These are phyloP conservation scores for Pseudozyma tsukubaensis DNA, from an alignment of 1,284 basidiomycete species.

Conservation along the genomic window DNA sequence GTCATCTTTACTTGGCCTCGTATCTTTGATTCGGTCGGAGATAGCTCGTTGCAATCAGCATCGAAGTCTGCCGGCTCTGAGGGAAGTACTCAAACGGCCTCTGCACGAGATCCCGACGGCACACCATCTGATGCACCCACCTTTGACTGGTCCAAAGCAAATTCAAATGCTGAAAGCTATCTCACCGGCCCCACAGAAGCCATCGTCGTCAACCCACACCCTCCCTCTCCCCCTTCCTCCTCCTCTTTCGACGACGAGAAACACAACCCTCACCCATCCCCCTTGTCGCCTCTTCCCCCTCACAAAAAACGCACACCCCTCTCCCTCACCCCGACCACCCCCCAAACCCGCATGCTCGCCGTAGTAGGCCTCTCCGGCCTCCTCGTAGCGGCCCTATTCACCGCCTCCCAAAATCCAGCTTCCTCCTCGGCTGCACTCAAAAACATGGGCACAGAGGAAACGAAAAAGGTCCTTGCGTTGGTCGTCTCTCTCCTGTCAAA, in stretches of 20 bases:
- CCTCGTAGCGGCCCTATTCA: slow-evolving; percentile 35
- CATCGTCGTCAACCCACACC: slow-evolving; percentile 41
- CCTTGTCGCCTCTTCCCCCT: not conserved
- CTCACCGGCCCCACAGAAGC: slow-evolving; percentile 23
- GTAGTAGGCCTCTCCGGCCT: slow-evolving; percentile 42
- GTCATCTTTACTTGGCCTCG: slow-evolving; percentile 52
- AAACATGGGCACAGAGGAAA: slow-evolving; percentile 12
- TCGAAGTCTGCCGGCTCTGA: too few relatives aligned
- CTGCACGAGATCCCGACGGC: too few relatives aligned
- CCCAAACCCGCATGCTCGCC: slow-evolving; percentile 28
- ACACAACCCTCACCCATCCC: not conserved
- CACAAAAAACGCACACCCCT: not conserved
- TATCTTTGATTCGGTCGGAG: slow-evolving; percentile 2
- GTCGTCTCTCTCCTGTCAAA: slow-evolving; percentile 30
- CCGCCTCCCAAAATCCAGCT: slow-evolving; percentile 8
- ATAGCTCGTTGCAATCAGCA: too few relatives aligned
- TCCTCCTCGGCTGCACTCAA: not conserved
- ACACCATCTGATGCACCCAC: not conserved
- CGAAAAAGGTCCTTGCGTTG: slow-evolving; percentile 23
- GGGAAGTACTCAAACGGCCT: too few relatives aligned
- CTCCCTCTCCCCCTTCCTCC: slow-evolving; percentile 6
- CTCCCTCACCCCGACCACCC: not conserved
- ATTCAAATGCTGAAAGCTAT: not conserved
- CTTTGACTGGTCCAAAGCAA: slow-evolving; percentile 8
- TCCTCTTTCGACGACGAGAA: slow-evolving; percentile 3